Evolutionary conservation across 805 yeast genomes (phyloP).

Genomic region (Saturnispora quitensis): DNA sequence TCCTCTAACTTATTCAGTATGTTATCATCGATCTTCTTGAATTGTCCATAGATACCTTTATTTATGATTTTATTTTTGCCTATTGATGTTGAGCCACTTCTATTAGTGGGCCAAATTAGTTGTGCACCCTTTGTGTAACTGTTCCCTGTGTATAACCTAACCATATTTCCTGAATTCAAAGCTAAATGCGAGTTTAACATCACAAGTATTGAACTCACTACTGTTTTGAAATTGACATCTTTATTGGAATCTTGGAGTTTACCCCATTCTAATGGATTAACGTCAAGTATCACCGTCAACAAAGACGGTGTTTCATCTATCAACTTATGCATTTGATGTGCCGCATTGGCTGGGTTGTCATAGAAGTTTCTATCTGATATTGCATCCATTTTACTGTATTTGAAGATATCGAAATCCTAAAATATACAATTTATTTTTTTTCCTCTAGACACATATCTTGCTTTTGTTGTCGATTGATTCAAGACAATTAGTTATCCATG

Average conservation of each 20-base stretch:
- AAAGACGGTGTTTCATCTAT: slow-evolving; percentile 69
- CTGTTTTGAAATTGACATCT: slow-evolving; percentile 42
- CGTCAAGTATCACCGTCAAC: slow-evolving; percentile 67
- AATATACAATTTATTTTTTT: not conserved
- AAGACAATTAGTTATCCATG: too few relatives aligned
- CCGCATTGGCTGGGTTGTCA: slow-evolving; percentile 13
- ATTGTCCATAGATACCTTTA: slow-evolving; percentile 75
- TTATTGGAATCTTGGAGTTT: slow-evolving; percentile 29
- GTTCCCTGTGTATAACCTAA: slow-evolving; percentile 72
- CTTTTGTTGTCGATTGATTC: too few relatives aligned
- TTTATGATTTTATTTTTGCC: slow-evolving; percentile 28
- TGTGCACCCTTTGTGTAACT: slow-evolving; percentile 47
- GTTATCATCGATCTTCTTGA: slow-evolving; percentile 66
- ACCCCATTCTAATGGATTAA: slow-evolving; percentile 65
- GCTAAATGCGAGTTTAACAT: slow-evolving; percentile 84
- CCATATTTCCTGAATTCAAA: slow-evolving; percentile 72
- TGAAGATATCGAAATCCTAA: not conserved
- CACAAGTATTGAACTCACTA: slow-evolving; percentile 59
- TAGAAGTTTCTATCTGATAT: slow-evolving; percentile 51
- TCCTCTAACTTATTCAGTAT: slow-evolving; percentile 51
- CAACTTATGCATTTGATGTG: slow-evolving; percentile 16
- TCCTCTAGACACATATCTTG: not conserved
- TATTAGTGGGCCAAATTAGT: slow-evolving; percentile 53
- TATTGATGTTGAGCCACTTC: slow-evolving; percentile 2
- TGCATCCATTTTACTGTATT: slow-evolving; percentile 45